These are phyloP conservation scores for Moesziomyces antarcticus DNA, from an alignment of 1,284 basidiomycete genomes.

Conservation along the genomic window DNA sequence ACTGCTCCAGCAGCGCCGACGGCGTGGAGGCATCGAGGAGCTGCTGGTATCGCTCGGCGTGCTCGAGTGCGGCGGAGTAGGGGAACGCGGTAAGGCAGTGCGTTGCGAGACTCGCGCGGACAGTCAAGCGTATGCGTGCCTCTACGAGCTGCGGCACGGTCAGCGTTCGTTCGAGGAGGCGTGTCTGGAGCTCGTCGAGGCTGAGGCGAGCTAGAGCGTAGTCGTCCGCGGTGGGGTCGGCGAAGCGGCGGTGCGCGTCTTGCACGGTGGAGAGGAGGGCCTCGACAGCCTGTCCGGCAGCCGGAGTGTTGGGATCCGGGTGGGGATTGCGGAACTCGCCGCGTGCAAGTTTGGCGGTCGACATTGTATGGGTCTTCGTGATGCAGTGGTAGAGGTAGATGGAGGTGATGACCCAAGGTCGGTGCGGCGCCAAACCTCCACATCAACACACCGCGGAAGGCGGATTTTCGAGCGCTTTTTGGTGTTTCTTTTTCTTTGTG, in stretches of 20 bases:
- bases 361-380: neutral
- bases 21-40: neutral
- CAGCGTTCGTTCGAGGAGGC: neutral
- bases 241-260: slow-evolving; percentile 12
- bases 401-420: slow-evolving; percentile 1
- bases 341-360: slow-evolving; percentile 12
- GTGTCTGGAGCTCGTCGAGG: slow-evolving; percentile 4
- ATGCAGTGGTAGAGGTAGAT: neutral
- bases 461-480: neutral
- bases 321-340: slow-evolving; percentile 26
- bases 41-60: neutral
- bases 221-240: slow-evolving; percentile 10
- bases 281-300: slow-evolving; percentile 17
- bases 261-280: slow-evolving; percentile 19
- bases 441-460: neutral
- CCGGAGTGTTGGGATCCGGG: slow-evolving; percentile 13
- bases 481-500: neutral
- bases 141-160: slow-evolving; percentile 15
- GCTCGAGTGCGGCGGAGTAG: slow-evolving; percentile 14
- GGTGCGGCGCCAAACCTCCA: neutral
- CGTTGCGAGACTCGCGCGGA: slow-evolving; percentile 27
- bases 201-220: slow-evolving; percentile 6
- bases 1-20: neutral
- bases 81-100: slow-evolving; percentile 49
- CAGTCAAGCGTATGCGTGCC: slow-evolving; percentile 25